Percentiles rank a stretch among this genome's conserved stretches.
These are phyloP conservation scores for Cochlearia excelsa DNA, from an alignment of 345 rosid species.

Conservation along the genomic window DNA sequence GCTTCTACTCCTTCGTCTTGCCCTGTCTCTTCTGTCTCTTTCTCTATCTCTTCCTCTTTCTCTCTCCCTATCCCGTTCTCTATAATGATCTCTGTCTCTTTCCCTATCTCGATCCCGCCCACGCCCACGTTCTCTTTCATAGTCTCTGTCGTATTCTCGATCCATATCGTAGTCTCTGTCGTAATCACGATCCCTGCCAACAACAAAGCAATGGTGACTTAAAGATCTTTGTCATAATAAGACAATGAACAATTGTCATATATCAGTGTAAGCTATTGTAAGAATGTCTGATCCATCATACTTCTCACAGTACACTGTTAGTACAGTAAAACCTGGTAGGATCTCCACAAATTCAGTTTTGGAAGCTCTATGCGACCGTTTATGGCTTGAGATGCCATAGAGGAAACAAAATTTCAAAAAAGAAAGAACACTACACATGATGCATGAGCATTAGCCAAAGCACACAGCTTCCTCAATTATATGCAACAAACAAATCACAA, in stretches of 20 bases:
- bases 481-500: background rate
- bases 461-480: constrained; percentile 42
- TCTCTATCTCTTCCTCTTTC: constrained; percentile 77
- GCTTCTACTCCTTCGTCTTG: constrained; percentile 64
- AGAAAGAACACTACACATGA: background rate
- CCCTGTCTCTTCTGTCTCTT: constrained; percentile 69
- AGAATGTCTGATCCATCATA: constrained; percentile 84
- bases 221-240: background rate
- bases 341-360: constrained; percentile 50
- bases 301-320: constrained; percentile 99
- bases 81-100: constrained; percentile 66
- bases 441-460: constrained; percentile 13
- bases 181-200: constrained; percentile 57
- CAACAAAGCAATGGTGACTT: background rate
- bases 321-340: constrained; percentile 98
- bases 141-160: constrained; percentile 52
- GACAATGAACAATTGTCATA: background rate
- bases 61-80: constrained; percentile 64
- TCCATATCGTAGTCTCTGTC: constrained; percentile 37
- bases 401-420: constrained; percentile 20
- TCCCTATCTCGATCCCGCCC: constrained; percentile 57
- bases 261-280: background rate
- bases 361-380: constrained; percentile 63
- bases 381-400: constrained; percentile 67
- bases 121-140: constrained; percentile 54